These are phyloP conservation scores for Phytophthora cajani DNA, from an alignment of 352 stramenopile species.

Conservation along the genomic window DNA sequence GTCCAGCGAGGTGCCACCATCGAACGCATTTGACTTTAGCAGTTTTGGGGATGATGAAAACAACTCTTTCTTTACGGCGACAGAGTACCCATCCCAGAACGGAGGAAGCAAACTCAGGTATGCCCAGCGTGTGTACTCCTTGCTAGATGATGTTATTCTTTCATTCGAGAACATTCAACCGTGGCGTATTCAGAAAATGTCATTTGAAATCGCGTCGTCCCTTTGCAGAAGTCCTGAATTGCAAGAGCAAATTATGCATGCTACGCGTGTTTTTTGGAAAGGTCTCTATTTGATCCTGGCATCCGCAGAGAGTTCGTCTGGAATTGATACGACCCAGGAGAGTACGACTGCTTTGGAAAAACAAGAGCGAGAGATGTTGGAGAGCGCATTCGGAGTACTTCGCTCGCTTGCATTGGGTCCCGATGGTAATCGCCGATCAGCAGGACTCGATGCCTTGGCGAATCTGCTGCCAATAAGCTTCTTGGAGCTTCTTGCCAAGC, in stretches of 20 bases:
- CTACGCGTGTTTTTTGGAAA: conserved; percentile 81
- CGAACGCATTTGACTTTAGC: conserved; percentile 47
- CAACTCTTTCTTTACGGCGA: conserved; percentile 59
- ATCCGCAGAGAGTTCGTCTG: conserved; percentile 62
- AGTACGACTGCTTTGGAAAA: conserved; percentile 52
- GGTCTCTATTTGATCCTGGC: conserved; percentile 78
- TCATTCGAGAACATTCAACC: conserved; percentile 79
- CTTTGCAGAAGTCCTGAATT: conserved; percentile 60
- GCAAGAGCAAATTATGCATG: conserved; percentile 70
- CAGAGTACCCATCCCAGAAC: conserved; percentile 55
- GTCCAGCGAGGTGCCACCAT: conserved; percentile 8
- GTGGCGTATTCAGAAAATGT: conserved; percentile 79
- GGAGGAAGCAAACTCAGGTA: conserved; percentile 38
- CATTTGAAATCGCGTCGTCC: conserved; percentile 79
- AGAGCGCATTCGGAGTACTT: conserved; percentile 74
- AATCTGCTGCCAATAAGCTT: conserved; percentile 80
- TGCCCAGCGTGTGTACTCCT: conserved; percentile 59
- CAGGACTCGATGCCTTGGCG: conserved; percentile 63
- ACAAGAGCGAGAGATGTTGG: conserved; percentile 77
- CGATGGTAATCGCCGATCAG: conserved; percentile 57
- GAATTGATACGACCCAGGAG: conserved; percentile 43
- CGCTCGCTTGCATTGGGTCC: conserved; percentile 65
- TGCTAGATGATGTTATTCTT: conserved; percentile 73
- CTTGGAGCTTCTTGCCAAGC: conserved; percentile 73
- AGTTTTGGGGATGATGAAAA: conserved; percentile 54